Percentiles rank a stretch among this genome's conserved stretches.
Conservation (phyloP, 768 basidiomycete genomes). For the Termitomyces sp. region DNA sequence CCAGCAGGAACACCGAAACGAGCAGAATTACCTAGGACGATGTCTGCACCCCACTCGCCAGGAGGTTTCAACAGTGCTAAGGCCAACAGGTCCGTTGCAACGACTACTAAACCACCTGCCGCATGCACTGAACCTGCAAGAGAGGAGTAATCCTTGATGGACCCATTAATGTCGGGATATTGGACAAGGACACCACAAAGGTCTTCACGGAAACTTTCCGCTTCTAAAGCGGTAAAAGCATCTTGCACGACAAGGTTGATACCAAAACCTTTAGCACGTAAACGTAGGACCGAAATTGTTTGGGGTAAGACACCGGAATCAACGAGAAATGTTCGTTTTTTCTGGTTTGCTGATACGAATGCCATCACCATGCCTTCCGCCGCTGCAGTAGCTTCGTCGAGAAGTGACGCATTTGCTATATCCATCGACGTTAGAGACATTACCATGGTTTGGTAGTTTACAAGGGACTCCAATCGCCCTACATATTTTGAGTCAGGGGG, state of each 20-base stretch:
- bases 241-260: constrained; percentile 76
- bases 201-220: constrained; percentile 49
- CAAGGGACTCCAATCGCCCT: constrained; percentile 93
- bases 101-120: constrained; percentile 74
- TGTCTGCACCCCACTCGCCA: constrained; percentile 98
- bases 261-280: constrained; percentile 91
- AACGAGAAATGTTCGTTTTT: constrained; percentile 80
- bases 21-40: constrained; percentile 92
- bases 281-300: constrained; percentile 83
- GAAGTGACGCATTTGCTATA: constrained; percentile 91
- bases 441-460: constrained; percentile 97
- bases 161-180: constrained; percentile 89
- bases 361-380: constrained; percentile 98
- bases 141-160: constrained; percentile 64
- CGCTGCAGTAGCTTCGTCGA: constrained; percentile 94
- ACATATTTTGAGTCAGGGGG: constrained; percentile 3
- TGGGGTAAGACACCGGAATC: constrained; percentile 82
- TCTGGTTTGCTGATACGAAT: constrained; percentile 58
- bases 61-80: constrained; percentile 91
- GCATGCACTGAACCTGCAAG: constrained; percentile 68
- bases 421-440: constrained; percentile 92
- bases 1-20: constrained; percentile 96
- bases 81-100: constrained; percentile 89
- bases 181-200: constrained; percentile 88
- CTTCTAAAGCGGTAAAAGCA: constrained; percentile 40